phyloP scores from a whole-genome alignment of 106 monocot species.

The Amphibolis antarctica region DNA sequence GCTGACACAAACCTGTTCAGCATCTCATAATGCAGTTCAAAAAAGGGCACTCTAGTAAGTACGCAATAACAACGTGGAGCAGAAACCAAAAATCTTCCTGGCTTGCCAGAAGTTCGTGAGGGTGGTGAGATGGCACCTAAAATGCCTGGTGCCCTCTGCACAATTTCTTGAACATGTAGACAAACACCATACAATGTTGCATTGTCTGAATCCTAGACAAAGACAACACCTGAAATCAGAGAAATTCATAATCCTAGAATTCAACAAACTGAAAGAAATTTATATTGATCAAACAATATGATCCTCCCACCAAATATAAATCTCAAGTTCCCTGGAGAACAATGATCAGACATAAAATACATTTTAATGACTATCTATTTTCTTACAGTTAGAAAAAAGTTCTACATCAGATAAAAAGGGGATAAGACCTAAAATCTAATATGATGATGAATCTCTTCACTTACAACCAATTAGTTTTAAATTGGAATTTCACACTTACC shows the following conservation, averaged over 20 bases:
- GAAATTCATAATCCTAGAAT: background rate
- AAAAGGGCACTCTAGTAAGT: constrained; percentile 85
- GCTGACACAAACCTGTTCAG: constrained; percentile 66
- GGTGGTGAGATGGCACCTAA: constrained; percentile 55
- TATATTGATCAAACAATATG: too few species aligned
- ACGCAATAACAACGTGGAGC: constrained; percentile 97
- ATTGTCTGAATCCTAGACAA: constrained; percentile 78
- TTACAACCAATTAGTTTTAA: too few species aligned
- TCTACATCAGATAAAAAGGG: too few species aligned
- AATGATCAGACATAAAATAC: too few species aligned
- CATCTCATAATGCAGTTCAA: constrained; percentile 98
- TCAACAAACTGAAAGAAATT: background rate
- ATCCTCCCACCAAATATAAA: too few species aligned
- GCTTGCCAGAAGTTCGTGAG: constrained; percentile 28
- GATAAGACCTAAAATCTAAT: too few species aligned
- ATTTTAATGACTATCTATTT: too few species aligned
- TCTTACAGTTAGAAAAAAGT: too few species aligned
- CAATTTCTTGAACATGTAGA: constrained; percentile 78
- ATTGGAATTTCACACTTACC: too few species aligned
- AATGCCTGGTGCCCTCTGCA: constrained; percentile 86
- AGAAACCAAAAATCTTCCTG: constrained; percentile 71
- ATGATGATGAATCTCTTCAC: too few species aligned
- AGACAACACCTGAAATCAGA: constrained; percentile 3
- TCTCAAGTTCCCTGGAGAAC: too few species aligned
- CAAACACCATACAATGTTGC: constrained; percentile 90